Conservation (phyloP, 306 rosid genomes). For the Clitoria ternatea region DNA sequence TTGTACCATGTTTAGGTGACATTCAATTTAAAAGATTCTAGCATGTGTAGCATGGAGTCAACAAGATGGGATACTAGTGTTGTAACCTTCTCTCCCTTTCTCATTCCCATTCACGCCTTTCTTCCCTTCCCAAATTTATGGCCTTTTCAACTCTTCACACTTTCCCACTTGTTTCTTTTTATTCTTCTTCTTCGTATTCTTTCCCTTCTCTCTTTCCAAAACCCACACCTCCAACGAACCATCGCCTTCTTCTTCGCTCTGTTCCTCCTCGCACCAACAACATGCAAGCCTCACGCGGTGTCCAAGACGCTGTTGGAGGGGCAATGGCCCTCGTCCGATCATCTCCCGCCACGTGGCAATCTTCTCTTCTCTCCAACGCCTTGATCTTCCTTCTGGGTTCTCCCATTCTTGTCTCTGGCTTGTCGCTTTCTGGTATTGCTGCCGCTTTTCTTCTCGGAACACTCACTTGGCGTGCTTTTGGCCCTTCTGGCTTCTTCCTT, state of each 20-base stretch:
- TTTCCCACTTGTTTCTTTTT: slow-evolving; percentile 16
- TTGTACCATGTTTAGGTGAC: too few relatives aligned
- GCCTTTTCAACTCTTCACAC: slow-evolving; percentile 27
- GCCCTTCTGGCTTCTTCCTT: slow-evolving; percentile 75
- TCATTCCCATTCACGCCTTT: slow-evolving; percentile 20
- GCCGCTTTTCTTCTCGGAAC: slow-evolving; percentile 94
- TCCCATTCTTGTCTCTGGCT: slow-evolving; percentile 70
- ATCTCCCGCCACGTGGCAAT: slow-evolving; percentile 80
- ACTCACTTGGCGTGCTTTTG: slow-evolving; percentile 99
- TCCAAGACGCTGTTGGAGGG: slow-evolving; percentile 47
- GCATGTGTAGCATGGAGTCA: background rate
- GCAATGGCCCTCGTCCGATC: slow-evolving; percentile 59
- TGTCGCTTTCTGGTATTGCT: slow-evolving; percentile 72
- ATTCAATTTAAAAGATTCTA: too few relatives aligned
- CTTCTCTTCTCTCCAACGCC: slow-evolving; percentile 61
- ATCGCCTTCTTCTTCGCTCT: slow-evolving; percentile 15
- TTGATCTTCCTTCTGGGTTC: slow-evolving; percentile 69
- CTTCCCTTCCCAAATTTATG: background rate
- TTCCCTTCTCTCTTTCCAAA: slow-evolving; percentile 23
- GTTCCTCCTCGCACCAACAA: background rate
- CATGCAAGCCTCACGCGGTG: slow-evolving; percentile 32
- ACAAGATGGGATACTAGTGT: background rate
- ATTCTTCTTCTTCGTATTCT: background rate
- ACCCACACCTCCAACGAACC: slow-evolving; percentile 16
- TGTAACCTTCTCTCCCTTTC: background rate